These are phyloP conservation scores for Paradendryphiella salina DNA, from an alignment of 2,329 filamentous ascomycete genomes.

Conservation along the genomic window DNA sequence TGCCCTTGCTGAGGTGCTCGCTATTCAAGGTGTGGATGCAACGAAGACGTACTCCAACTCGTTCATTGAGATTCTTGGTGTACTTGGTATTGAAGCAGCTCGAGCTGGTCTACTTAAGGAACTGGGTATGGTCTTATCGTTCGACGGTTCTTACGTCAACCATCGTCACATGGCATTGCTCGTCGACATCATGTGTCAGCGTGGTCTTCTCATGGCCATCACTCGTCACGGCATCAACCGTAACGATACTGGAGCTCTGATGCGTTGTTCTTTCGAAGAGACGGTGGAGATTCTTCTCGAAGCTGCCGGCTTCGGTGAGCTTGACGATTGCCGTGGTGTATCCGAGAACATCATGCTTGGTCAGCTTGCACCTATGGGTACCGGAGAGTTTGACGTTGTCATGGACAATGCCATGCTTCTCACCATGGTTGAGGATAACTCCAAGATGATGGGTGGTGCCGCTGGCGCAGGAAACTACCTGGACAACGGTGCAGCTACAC, in stretches of 20 bases:
- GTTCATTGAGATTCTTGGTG: slow-evolving; percentile 89
- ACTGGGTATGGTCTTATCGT: slow-evolving; percentile 88
- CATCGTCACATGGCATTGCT: slow-evolving; percentile 94
- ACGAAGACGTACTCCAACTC: slow-evolving; percentile 91
- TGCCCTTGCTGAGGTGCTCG: slow-evolving; percentile 78
- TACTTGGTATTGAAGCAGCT: slow-evolving; percentile 95
- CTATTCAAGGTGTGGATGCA: slow-evolving; percentile 85
- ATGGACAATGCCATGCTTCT: slow-evolving; percentile 95
- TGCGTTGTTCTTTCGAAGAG: slow-evolving; percentile 99
- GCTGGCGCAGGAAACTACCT: slow-evolving; percentile 73
- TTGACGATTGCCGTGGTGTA: slow-evolving; percentile 96
- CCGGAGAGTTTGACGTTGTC: slow-evolving; percentile 91
- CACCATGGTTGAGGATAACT: slow-evolving; percentile 91
- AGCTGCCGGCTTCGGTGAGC: slow-evolving; percentile 88
- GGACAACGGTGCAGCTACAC: slow-evolving; percentile 81
- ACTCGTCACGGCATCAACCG: slow-evolving; percentile 98
- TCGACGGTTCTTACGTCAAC: slow-evolving; percentile 99
- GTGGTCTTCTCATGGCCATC: slow-evolving; percentile 91
- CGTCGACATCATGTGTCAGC: slow-evolving; percentile 96
- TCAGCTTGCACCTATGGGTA: slow-evolving; percentile 95
- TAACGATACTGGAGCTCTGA: slow-evolving; percentile 94
- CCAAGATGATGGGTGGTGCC: slow-evolving; percentile 65
- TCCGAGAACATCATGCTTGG: slow-evolving; percentile 99
- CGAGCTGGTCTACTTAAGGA: slow-evolving; percentile 85
- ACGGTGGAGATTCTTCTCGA: slow-evolving; percentile 98